A percentile compares a stretch with the other conserved stretches of the same genome.
Evolutionary conservation across 129 eudicot genomes (phyloP).

Genomic region (Tanacetum coccineum): DNA sequence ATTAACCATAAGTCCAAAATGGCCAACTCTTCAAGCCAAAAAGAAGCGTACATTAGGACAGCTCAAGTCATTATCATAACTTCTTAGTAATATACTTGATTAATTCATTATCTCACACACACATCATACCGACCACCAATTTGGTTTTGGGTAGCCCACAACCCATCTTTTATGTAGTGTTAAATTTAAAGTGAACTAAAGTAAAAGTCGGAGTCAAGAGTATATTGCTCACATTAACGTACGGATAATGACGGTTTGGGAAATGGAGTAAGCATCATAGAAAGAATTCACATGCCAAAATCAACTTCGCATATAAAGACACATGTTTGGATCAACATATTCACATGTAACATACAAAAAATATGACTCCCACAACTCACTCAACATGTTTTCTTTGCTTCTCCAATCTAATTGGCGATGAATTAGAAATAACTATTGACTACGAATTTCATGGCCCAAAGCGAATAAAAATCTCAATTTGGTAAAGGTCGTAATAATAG

Average conservation of each 20-base stretch:
- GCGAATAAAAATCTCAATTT: too few species aligned
- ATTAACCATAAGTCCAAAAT: not conserved
- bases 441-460: too few species aligned
- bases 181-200: not conserved
- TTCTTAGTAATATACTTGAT: not conserved
- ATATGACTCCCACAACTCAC: slow-evolving; percentile 26
- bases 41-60: not conserved
- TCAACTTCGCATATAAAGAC: slow-evolving; percentile 11
- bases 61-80: slow-evolving; percentile 12
- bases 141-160: slow-evolving; percentile 13
- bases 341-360: slow-evolving; percentile 33
- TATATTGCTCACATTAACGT: not conserved
- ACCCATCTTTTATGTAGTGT: slow-evolving; percentile 6
- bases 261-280: slow-evolving; percentile 11
- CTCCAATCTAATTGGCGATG: not conserved
- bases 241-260: slow-evolving; percentile 7
- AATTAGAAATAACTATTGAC: not conserved
- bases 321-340: slow-evolving; percentile 23
- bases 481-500: too few species aligned
- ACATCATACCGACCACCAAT: not conserved
- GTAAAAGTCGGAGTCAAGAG: slow-evolving; percentile 13
- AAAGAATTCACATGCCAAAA: slow-evolving; percentile 16
- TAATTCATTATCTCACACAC: not conserved
- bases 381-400: slow-evolving; percentile 24
- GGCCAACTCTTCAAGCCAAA: not conserved